These are phyloP conservation scores for Termitomyces sp. DNA, from an alignment of 1,284 basidiomycete species.

Conservation along the genomic window DNA sequence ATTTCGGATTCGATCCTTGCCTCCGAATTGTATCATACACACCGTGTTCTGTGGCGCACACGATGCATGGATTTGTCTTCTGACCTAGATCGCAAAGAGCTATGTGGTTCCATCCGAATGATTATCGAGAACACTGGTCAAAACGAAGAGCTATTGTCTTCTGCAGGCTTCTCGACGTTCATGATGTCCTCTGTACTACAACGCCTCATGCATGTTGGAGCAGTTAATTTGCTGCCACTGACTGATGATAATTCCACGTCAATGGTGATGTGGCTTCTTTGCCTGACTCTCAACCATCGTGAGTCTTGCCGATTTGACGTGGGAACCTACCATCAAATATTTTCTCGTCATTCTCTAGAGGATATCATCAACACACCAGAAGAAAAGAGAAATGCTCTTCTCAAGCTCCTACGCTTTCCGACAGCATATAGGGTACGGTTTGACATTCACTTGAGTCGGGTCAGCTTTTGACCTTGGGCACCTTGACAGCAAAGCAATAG, in stretches of 20 bases:
- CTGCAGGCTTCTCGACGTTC: slow-evolving; percentile 17
- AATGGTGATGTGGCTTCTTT: slow-evolving; percentile 36
- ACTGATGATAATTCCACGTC: slow-evolving; percentile 13
- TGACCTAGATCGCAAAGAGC: slow-evolving; percentile 31
- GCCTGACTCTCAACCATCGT: slow-evolving; percentile 30
- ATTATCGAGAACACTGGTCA: slow-evolving; percentile 41
- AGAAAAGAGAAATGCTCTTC: slow-evolving; percentile 29
- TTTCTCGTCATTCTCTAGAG: slow-evolving; percentile 22
- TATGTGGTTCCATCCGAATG: slow-evolving; percentile 50
- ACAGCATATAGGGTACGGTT: slow-evolving; percentile 23
- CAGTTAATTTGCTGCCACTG: slow-evolving; percentile 4
- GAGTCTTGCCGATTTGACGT: slow-evolving; percentile 12
- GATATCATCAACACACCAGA: slow-evolving; percentile 28
- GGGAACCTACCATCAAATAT: not conserved
- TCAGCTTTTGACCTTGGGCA: slow-evolving; percentile 9
- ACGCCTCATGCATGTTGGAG: slow-evolving; percentile 6
- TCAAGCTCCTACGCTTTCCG: slow-evolving; percentile 34
- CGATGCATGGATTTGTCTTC: slow-evolving; percentile 29
- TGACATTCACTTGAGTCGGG: slow-evolving; percentile 14
- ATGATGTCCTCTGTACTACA: slow-evolving; percentile 13
- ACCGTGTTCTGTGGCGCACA: slow-evolving; percentile 39
- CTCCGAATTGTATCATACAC: slow-evolving; percentile 39
- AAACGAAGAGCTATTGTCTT: slow-evolving; percentile 38
- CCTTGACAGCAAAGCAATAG: not conserved
- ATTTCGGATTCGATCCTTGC: slow-evolving; percentile 43